Conservation (phyloP, 2,329 filamentous ascomycete species). For the Simplicillium aogashimaense region DNA sequence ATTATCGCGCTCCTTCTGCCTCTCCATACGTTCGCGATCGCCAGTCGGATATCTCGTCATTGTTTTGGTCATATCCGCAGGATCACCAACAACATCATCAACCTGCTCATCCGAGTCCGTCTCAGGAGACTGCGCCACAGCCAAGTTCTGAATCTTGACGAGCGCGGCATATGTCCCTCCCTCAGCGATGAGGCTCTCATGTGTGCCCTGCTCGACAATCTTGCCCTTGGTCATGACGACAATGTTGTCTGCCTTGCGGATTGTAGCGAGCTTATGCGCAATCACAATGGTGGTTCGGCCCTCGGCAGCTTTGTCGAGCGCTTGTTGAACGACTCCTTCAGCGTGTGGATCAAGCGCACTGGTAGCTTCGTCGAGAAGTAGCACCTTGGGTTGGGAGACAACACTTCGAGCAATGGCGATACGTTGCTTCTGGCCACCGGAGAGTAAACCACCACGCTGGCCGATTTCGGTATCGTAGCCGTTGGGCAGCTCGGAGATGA, state of each 20-base stretch:
- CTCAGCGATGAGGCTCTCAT: conserved; percentile 38
- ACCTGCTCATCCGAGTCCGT: conserved; percentile 11
- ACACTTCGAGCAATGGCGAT: conserved; percentile 57
- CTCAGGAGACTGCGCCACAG: conserved; percentile 13
- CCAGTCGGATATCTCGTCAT: conserved; percentile 19
- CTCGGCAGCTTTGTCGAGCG: conserved; percentile 40
- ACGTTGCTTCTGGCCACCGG: conserved; percentile 57
- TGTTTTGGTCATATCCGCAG: conserved; percentile 16
- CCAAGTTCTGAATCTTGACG: conserved; percentile 31
- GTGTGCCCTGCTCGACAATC: conserved; percentile 17
- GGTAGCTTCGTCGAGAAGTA: conserved; percentile 59
- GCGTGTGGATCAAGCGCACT: conserved; percentile 37
- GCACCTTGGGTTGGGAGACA: conserved; percentile 47
- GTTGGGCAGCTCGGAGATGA: conserved; percentile 34
- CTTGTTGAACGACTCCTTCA: conserved; percentile 39
- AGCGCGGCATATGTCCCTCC: conserved; percentile 40
- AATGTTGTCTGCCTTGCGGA: conserved; percentile 20
- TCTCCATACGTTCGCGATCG: conserved; percentile 19
- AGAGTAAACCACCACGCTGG: conserved; percentile 52
- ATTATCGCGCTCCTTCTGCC: conserved; percentile 24
- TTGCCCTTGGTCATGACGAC: conserved; percentile 16
- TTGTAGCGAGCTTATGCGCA: conserved; percentile 42
- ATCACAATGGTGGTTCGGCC: conserved; percentile 54
- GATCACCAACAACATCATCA: conserved; percentile 5
- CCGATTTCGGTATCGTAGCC: conserved; percentile 48